phyloP scores from a whole-genome alignment of 805 yeast genomes.

The Kodamaea neixiangensis region DNA sequence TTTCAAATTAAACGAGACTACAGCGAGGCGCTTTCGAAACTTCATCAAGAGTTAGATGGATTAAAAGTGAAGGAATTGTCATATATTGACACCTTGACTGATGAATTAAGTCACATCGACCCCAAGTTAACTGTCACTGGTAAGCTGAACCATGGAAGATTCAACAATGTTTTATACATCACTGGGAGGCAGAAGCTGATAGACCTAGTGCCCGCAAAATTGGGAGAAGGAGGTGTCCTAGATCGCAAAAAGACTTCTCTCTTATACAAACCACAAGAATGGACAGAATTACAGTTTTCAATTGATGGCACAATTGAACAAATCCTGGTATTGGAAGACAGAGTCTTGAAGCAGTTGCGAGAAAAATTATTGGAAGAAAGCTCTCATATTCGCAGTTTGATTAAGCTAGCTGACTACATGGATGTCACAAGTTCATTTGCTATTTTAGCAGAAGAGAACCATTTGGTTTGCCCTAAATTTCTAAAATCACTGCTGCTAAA shows the following conservation, averaged over 20 bases:
- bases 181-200: conserved; percentile 39
- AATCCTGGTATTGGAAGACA: conserved; percentile 57
- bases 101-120: conserved; percentile 26
- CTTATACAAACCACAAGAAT: conserved; percentile 45
- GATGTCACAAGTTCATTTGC: conserved; percentile 80
- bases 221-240: conserved; percentile 22
- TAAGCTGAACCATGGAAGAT: conserved; percentile 32
- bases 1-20: conserved; percentile 34
- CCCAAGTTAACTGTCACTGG: conserved; percentile 29
- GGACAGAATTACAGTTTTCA: conserved; percentile 57
- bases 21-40: conserved; percentile 26
- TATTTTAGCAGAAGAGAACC: conserved; percentile 63
- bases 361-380: conserved; percentile 45
- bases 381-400: conserved; percentile 48
- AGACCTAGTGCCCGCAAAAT: conserved; percentile 19
- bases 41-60: conserved; percentile 35
- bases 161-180: conserved; percentile 49
- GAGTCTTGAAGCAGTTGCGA: conserved; percentile 52
- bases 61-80: conserved; percentile 28
- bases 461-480: conserved; percentile 66
- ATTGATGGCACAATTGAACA: conserved; percentile 46
- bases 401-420: conserved; percentile 58
- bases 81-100: conserved; percentile 22
- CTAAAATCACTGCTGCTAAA: conserved; percentile 48
- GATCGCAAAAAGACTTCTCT: conserved; percentile 45